These are phyloP conservation scores for Mycosphaerella sp. DNA, from an alignment of 2,329 filamentous ascomycete genomes.

Conservation along the genomic window DNA sequence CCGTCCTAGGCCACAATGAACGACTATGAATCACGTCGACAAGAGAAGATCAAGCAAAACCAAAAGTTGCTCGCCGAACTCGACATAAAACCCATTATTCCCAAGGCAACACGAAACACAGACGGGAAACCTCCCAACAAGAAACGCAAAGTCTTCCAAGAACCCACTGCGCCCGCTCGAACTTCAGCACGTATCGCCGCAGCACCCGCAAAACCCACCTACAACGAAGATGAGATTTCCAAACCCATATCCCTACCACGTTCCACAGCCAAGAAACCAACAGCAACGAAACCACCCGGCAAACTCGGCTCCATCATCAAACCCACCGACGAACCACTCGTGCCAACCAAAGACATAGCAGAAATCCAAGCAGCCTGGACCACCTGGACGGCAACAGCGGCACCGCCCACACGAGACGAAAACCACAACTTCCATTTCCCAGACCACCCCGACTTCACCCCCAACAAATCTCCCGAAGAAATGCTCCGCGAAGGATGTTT, in stretches of 20 bases:
- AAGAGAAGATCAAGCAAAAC: constrained; percentile 47
- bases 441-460: constrained; percentile 41
- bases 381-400: constrained; percentile 39
- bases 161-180: constrained; percentile 36
- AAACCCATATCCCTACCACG: constrained; percentile 23
- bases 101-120: constrained; percentile 16
- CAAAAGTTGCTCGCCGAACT: constrained; percentile 45
- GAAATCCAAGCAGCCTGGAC: constrained; percentile 39
- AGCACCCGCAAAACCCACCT: constrained; percentile 32
- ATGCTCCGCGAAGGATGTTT: constrained; percentile 50
- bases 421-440: constrained; percentile 44
- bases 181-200: constrained; percentile 46
- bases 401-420: constrained; percentile 40
- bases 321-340: constrained; percentile 18
- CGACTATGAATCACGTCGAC: constrained; percentile 43
- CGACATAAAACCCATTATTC: constrained; percentile 36
- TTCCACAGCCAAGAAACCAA: constrained; percentile 17
- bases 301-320: constrained; percentile 2
- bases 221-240: constrained; percentile 37
- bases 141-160: constrained; percentile 36
- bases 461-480: constrained; percentile 50
- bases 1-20: constrained; percentile 30
- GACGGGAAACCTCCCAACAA: constrained; percentile 33
- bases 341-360: constrained; percentile 31
- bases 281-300: neutral